Percentiles rank a stretch among this genome's conserved stretches.
These are phyloP conservation scores for Sequoia sempervirens DNA, from an alignment of 75 land plant genomes.

Conservation along the genomic window DNA sequence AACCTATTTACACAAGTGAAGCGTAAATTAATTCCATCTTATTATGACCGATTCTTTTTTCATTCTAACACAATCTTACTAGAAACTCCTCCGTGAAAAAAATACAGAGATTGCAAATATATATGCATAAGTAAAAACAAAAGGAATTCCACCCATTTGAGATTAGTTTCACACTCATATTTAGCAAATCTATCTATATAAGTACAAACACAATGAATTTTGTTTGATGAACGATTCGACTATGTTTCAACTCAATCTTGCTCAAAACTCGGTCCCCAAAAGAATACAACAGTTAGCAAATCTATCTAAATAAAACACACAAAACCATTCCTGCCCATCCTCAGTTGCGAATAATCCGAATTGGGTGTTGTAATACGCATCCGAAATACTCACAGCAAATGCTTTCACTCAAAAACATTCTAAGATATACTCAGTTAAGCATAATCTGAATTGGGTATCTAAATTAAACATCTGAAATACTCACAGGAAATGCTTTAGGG, in stretches of 20 bases:
- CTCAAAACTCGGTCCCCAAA: neutral
- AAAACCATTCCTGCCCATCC: neutral
- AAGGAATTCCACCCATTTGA: neutral
- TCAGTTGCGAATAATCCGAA: neutral
- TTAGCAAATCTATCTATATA: neutral
- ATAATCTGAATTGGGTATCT: neutral
- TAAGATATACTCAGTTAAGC: neutral
- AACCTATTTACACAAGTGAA: neutral
- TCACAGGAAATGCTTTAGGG: slow-evolving; percentile 50
- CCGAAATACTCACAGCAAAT: neutral
- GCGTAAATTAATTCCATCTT: neutral
- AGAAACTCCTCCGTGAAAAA: neutral
- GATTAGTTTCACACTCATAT: neutral
- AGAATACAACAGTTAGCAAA: neutral
- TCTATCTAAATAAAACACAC: neutral
- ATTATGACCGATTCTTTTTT: neutral
- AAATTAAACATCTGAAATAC: slow-evolving; percentile 9
- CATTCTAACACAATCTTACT: neutral
- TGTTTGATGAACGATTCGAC: neutral
- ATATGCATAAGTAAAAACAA: neutral
- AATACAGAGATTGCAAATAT: neutral
- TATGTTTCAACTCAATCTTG: neutral
- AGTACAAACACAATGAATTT: neutral
- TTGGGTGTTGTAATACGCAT: neutral
- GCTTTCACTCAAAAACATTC: neutral